phyloP scores from a whole-genome alignment of 768 basidiomycete genomes.

The Termitomyces sp. region DNA sequence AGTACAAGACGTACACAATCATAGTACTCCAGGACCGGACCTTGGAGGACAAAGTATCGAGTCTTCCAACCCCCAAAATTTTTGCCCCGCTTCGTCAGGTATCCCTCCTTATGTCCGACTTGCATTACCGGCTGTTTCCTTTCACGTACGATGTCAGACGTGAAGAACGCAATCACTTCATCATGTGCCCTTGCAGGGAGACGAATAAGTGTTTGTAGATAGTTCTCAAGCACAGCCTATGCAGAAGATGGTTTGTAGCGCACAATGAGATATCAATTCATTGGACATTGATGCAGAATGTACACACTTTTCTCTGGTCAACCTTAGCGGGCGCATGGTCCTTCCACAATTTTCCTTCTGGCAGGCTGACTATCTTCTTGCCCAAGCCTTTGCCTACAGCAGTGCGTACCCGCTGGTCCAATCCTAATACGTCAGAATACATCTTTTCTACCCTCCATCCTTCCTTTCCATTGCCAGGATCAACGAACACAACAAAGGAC shows the following conservation, averaged over 20 bases:
- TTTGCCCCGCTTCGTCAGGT: slow-evolving; percentile 93
- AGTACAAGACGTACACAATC: slow-evolving; percentile 68
- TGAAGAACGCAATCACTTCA: slow-evolving; percentile 89
- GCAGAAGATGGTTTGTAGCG: neutral
- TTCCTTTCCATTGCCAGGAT: slow-evolving; percentile 65
- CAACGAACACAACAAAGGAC: slow-evolving; percentile 77
- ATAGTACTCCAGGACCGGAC: slow-evolving; percentile 88
- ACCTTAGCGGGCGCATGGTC: slow-evolving; percentile 97
- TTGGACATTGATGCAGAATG: neutral
- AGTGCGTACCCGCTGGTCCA: slow-evolving; percentile 74
- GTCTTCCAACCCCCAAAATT: slow-evolving; percentile 99
- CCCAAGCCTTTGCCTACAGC: slow-evolving; percentile 62
- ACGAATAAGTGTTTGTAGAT: slow-evolving; percentile 77
- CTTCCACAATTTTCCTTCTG: slow-evolving; percentile 92
- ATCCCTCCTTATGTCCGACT: slow-evolving; percentile 88
- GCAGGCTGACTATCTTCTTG: slow-evolving; percentile 76
- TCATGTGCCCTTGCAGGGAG: slow-evolving; percentile 83
- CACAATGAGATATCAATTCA: neutral
- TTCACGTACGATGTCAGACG: slow-evolving; percentile 79
- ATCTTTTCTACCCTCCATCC: slow-evolving; percentile 87
- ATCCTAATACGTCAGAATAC: slow-evolving; percentile 85
- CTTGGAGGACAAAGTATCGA: slow-evolving; percentile 90
- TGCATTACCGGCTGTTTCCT: slow-evolving; percentile 73
- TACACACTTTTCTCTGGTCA: slow-evolving; percentile 87
- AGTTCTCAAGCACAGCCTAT: slow-evolving; percentile 75